These are phyloP conservation scores for Apiospora koreana DNA, from an alignment of 2,329 filamentous ascomycete species.

Conservation along the genomic window DNA sequence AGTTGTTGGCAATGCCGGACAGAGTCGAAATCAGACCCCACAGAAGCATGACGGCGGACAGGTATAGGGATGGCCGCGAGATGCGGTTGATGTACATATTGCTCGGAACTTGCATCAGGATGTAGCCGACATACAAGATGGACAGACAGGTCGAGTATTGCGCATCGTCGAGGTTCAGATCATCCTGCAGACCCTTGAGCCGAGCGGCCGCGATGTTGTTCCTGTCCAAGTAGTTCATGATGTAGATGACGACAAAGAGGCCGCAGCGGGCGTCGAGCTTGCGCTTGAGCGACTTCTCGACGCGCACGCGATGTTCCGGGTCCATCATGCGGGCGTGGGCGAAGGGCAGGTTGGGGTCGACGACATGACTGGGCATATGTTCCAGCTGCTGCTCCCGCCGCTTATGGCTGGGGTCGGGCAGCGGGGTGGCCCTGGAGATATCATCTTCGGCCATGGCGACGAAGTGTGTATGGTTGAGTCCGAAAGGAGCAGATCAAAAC, in stretches of 20 bases:
- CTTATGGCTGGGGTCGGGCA: constrained; percentile 17
- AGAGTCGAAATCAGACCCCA: constrained; percentile 64
- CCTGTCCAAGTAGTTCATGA: constrained; percentile 71
- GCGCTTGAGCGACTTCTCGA: constrained; percentile 67
- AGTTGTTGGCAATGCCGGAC: constrained; percentile 53
- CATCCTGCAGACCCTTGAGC: constrained; percentile 63
- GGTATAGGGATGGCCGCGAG: constrained; percentile 52
- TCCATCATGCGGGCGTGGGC: constrained; percentile 28
- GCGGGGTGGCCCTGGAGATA: constrained; percentile 22
- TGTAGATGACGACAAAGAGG: constrained; percentile 74
- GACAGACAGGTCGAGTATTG: constrained; percentile 65
- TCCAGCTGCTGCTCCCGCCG: constrained; percentile 24
- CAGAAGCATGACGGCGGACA: constrained; percentile 52
- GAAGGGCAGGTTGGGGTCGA: constrained; percentile 7
- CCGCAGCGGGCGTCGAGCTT: constrained; percentile 71
- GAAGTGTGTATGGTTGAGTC: not conserved
- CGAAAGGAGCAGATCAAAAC: not conserved
- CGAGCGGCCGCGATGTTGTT: constrained; percentile 70
- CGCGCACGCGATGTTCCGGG: constrained; percentile 50
- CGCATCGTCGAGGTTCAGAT: constrained; percentile 47
- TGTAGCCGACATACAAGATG: constrained; percentile 68
- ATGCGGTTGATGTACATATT: constrained; percentile 59
- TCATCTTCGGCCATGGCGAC: constrained; percentile 23
- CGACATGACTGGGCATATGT: constrained; percentile 11
- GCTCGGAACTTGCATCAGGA: constrained; percentile 63